Base-by-base conservation (phyloP, 139 green algal genomes). In the Picochlorum sp. region DNA sequence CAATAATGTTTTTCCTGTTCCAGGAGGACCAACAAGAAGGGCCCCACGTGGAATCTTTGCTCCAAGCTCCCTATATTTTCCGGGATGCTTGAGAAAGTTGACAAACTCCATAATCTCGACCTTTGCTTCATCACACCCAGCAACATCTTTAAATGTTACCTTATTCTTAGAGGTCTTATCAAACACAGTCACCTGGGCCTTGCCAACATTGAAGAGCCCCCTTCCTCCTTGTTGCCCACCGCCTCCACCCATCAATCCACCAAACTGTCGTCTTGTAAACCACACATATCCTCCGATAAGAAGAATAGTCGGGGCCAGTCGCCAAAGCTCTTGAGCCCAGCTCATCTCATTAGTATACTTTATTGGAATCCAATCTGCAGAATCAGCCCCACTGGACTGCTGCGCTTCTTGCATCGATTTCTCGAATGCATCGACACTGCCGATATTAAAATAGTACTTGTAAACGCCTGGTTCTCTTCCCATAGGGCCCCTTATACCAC, bases 31-130 rank as follows among this genome's bases (percentile, higher is more conserved):
- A 18, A 94, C 81, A 37, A 96, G 73, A 31, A 97, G 79, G 14
- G 87, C 89, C 0, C 91, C 91, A 64, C 89, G 90, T 25, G 91
- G 91, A 53, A 96, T 95, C 55, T 89, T 87, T 29, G 88, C 91
- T 3, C 90, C 85, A 59, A 94, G 74, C 31, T 88, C 75, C 57
- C 75, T 77, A 57, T 85, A 85, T 72, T 91, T 93, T 50, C 76
- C 62, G 0, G 85, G 85, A 24, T 79, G 79, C 65, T 91, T 88
- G 32, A 95, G 63, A 57, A 98, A 98, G 60, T 94, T 84, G 26
- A 98, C 90, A 82, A 98, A 96, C 83, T 98, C 89, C 85, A 95
- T 94, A 65, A 98, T 87, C 76, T 96, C 88, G 49, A 70, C 57
- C 81, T 96, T 96, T 26, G 90, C 91, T 68, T 98, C 91, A 56